These are phyloP conservation scores for Apocynum venetum DNA, from an alignment of 257 asterid species.

Conservation along the genomic window DNA sequence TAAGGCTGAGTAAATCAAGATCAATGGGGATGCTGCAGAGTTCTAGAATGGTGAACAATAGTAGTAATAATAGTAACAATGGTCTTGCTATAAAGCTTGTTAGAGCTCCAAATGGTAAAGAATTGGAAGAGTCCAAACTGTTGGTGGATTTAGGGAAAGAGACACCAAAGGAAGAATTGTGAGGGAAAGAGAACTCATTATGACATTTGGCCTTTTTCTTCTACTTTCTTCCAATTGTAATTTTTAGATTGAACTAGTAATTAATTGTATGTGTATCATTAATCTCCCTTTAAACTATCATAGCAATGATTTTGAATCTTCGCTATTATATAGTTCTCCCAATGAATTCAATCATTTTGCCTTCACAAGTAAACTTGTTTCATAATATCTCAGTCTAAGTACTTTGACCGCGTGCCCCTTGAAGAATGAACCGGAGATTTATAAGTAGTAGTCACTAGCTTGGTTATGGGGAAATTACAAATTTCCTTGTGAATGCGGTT, in stretches of 20 bases:
- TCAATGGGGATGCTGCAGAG: conserved; percentile 60
- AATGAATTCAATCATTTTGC: not conserved
- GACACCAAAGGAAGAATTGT: not conserved
- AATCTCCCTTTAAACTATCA: not conserved
- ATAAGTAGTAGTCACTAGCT: no score
- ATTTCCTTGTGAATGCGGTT: no score
- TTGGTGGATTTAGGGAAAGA: conserved; percentile 30
- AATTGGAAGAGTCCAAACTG: conserved; percentile 47
- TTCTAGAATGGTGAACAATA: conserved; percentile 25
- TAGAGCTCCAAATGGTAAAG: conserved; percentile 23
- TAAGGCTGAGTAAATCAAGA: conserved; percentile 59
- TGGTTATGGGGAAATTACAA: no score
- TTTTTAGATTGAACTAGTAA: not conserved
- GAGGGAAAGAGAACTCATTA: not conserved
- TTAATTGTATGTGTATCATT: not conserved
- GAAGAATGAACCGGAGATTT: no score
- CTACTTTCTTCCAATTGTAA: not conserved
- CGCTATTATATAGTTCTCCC: not conserved
- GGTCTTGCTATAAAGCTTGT: conserved; percentile 20
- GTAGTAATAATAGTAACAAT: not conserved
- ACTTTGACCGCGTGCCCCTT: not conserved
- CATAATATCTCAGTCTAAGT: not conserved
- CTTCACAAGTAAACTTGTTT: not conserved
- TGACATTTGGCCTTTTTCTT: not conserved
- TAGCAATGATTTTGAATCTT: not conserved